phyloP scores from a whole-genome alignment of 2,329 filamentous ascomycete species.

The Ophiostoma sp. region DNA sequence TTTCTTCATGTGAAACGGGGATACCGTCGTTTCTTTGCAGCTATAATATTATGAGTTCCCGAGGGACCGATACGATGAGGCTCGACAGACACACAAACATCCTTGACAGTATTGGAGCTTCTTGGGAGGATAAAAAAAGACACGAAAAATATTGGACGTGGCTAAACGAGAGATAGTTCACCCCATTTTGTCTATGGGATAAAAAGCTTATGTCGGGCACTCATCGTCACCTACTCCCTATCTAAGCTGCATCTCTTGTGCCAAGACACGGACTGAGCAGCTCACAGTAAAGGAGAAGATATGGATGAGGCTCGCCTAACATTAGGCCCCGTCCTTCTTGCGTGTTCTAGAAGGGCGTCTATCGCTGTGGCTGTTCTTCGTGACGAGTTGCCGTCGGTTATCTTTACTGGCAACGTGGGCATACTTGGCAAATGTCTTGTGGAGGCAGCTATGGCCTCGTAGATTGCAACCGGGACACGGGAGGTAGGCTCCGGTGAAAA shows the following conservation, averaged over 20 bases:
- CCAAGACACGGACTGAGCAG: background rate
- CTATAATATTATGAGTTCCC: background rate
- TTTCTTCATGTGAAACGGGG: background rate
- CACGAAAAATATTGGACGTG: background rate
- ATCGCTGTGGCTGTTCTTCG: background rate
- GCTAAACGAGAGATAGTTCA: too few species aligned
- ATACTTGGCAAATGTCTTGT: background rate
- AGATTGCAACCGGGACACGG: background rate
- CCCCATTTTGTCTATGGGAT: background rate
- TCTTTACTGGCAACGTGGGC: background rate
- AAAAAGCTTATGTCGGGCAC: background rate
- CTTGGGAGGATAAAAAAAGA: background rate
- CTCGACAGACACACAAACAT: background rate
- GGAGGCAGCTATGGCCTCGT: background rate
- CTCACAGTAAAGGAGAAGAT: background rate
- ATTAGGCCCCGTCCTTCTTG: background rate
- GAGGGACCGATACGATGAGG: background rate
- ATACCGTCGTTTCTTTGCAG: background rate
- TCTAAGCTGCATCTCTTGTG: background rate
- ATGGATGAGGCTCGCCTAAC: background rate
- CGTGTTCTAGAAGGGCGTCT: background rate
- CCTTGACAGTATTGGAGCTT: background rate
- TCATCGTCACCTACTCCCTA: background rate
- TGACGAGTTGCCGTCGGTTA: constrained; percentile 3
- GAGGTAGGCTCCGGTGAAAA: background rate